Evolutionary conservation across 1,139 yeast species (phyloP).

Genomic region (Trichomonascaceae sp.): DNA sequence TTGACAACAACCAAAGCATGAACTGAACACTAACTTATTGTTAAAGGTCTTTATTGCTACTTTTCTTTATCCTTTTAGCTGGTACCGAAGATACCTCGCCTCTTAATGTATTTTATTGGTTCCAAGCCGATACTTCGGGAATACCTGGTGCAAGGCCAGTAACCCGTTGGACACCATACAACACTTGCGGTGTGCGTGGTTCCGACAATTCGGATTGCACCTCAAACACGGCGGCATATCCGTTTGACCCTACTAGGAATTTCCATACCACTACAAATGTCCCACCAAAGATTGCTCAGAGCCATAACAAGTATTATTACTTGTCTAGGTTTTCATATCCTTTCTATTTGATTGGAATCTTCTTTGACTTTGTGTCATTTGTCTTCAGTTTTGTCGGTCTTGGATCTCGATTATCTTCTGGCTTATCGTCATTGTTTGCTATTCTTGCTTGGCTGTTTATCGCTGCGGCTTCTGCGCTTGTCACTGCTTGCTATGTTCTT

Average conservation of each 20-base stretch:
- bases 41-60: constrained; percentile 43
- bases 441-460: constrained; percentile 48
- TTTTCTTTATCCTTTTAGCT: constrained; percentile 57
- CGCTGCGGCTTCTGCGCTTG: constrained; percentile 51
- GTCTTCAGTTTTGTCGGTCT: constrained; percentile 35
- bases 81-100: constrained; percentile 50
- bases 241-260: constrained; percentile 59
- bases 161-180: constrained; percentile 71
- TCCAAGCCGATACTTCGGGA: constrained; percentile 59
- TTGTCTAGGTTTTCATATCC: constrained; percentile 65
- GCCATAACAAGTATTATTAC: constrained; percentile 51
- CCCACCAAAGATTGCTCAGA: constrained; percentile 43
- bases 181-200: constrained; percentile 45
- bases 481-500: constrained; percentile 60
- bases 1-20: no score
- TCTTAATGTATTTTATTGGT: constrained; percentile 58
- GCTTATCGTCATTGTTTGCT: constrained; percentile 31
- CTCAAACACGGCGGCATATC: constrained; percentile 48
- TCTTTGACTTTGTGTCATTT: constrained; percentile 49
- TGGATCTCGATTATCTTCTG: constrained; percentile 31
- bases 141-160: constrained; percentile 43
- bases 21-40: neutral
- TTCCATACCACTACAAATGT: constrained; percentile 41
- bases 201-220: constrained; percentile 44
- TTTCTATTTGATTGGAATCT: constrained; percentile 54